Conservation (phyloP, 805 yeast species). For the Torulaspora delbrueckii region DNA sequence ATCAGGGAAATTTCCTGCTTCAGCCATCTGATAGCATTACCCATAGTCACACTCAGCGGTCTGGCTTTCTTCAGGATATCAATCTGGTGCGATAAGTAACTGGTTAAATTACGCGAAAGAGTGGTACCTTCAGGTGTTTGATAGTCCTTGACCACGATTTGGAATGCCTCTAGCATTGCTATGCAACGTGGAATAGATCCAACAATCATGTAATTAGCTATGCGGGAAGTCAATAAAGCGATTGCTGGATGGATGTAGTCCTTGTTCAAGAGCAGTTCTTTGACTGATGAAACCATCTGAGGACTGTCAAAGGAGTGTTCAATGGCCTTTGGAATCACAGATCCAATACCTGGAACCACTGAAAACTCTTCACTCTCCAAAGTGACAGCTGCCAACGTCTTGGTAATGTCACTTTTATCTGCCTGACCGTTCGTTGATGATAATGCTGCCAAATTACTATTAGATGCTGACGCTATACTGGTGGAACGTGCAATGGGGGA, state of each 20-base stretch:
- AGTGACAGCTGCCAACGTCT: conserved; percentile 26
- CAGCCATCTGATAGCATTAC: conserved; percentile 95
- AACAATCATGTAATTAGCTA: conserved; percentile 77
- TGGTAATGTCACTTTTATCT: conserved; percentile 24
- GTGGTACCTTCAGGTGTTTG: conserved; percentile 81
- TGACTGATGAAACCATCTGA: conserved; percentile 29
- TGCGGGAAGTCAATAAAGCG: conserved; percentile 68
- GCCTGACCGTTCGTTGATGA: conserved; percentile 7
- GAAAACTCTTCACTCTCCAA: conserved; percentile 27
- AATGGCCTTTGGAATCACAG: conserved; percentile 43
- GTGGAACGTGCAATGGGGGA: conserved; percentile 7
- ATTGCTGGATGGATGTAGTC: conserved; percentile 83
- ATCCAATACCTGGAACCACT: conserved; percentile 38
- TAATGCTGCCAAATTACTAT: conserved; percentile 1
- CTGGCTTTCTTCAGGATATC: conserved; percentile 87
- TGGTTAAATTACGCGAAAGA: conserved; percentile 80
- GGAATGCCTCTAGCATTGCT: conserved; percentile 81
- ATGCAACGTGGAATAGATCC: conserved; percentile 85
- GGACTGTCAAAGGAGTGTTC: conserved; percentile 26
- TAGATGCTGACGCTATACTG: conserved; percentile 2
- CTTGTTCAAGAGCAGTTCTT: conserved; percentile 32
- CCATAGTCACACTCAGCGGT: conserved; percentile 91
- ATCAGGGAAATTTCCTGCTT: conserved; percentile 87
- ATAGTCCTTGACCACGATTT: conserved; percentile 72
- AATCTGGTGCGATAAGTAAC: conserved; percentile 84